These are phyloP conservation scores for Colletotrichum sp. DNA, from an alignment of 2,329 filamentous ascomycete genomes.

Conservation along the genomic window DNA sequence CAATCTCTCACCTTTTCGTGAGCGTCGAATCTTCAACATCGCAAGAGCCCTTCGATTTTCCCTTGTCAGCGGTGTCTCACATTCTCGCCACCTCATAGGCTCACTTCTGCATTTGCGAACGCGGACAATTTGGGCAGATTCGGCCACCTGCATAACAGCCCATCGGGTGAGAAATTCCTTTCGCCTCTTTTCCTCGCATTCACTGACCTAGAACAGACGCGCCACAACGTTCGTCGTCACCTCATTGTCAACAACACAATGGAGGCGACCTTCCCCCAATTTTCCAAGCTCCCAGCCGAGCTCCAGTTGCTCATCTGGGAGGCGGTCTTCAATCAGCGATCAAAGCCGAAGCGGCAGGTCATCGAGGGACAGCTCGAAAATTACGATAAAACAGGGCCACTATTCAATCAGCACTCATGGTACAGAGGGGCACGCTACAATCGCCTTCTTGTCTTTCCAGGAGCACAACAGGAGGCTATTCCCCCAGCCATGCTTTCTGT, in stretches of 20 bases:
- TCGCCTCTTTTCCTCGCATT: neutral
- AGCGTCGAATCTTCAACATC: neutral
- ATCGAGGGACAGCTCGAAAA: neutral
- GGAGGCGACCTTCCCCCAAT: neutral
- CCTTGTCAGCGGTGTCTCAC: neutral
- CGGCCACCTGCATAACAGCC: neutral
- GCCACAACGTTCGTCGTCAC: neutral
- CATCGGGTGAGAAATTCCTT: neutral
- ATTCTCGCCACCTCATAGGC: neutral
- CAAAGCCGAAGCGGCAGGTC: neutral
- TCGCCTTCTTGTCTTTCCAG: neutral
- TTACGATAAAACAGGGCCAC: neutral
- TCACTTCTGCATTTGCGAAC: neutral
- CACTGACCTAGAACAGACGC: neutral
- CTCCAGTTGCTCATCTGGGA: neutral
- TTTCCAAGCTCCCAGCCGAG: neutral
- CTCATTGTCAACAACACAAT: neutral
- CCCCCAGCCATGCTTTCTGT: neutral
- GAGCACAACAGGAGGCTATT: neutral
- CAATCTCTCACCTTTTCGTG: neutral
- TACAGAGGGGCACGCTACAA: neutral
- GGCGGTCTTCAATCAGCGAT: neutral
- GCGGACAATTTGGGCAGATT: neutral
- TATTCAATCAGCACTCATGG: neutral
- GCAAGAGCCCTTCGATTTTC: neutral